These are phyloP conservation scores for Tricholomella constricta DNA, from an alignment of 768 basidiomycete genomes.

Conservation along the genomic window DNA sequence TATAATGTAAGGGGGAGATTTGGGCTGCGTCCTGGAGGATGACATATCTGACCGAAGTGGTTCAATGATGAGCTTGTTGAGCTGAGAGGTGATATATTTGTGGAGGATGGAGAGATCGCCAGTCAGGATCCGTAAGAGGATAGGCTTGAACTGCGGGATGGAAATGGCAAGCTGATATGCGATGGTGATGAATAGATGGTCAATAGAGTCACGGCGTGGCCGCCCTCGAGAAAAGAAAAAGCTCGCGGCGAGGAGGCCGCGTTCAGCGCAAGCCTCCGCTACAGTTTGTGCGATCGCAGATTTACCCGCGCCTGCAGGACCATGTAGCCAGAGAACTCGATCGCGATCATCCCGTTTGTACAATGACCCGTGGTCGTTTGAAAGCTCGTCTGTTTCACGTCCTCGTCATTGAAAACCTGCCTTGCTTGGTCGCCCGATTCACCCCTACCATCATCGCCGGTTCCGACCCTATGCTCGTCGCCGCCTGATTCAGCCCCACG, in stretches of 20 bases:
- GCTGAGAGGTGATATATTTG: not conserved
- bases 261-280: not conserved
- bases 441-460: not conserved
- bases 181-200: not conserved
- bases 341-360: not conserved
- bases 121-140: not conserved
- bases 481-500: too few relatives aligned
- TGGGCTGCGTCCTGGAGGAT: not conserved
- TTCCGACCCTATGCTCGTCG: too few relatives aligned
- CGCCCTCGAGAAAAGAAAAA: slow-evolving; percentile 7
- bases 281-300: slow-evolving; percentile 13
- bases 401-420: too few relatives aligned
- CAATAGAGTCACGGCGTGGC: not conserved
- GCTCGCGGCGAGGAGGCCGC: not conserved
- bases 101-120: not conserved
- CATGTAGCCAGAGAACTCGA: slow-evolving; percentile 7
- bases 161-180: not conserved
- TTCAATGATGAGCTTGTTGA: not conserved
- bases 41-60: not conserved
- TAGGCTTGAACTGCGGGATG: not conserved
- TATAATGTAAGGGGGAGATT: not conserved
- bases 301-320: slow-evolving; percentile 12
- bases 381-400: too few relatives aligned
- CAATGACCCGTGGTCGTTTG: too few relatives aligned
- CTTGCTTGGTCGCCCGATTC: not conserved